Base-by-base conservation (phyloP, 2,329 filamentous ascomycete genomes). In the Aspergillus persii region DNA sequence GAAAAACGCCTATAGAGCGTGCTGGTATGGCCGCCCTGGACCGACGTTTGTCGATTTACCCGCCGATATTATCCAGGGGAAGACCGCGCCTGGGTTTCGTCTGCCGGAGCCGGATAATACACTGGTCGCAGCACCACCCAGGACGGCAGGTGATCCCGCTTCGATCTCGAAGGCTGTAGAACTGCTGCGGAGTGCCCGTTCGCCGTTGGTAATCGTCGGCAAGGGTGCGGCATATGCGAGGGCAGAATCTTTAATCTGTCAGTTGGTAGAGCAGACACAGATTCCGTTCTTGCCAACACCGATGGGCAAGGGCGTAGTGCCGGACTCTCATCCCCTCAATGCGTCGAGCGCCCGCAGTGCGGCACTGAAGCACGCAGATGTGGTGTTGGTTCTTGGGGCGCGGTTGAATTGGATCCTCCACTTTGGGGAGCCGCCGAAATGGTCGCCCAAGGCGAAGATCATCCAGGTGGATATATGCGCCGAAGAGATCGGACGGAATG, bases 341-440 rank as follows among this genome's bases (percentile, higher is more conserved):
- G 76, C 76, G 15, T 82, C 83, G 2, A 80, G 82, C 50, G 82
- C 83, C 3, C 77, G 84, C 56, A 83, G 81, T 48, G 75, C 80
- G 15, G 83, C 83, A 3, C 71, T 86, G 46, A 81, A 80, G 65
- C 70, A 79, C 46, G 81, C 84, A 3, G 83, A 86, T 65, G 79
- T 86, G 1, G 80, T 85, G 15, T 68, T 86, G 3, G 72, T 86
- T 3, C 74, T 85, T 2, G 83, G 83, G 4, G 83, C 82, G 2
- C 77, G 81, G 39, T 69, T 86, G 47, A 86, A 86, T 61, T 86
- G 83, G 83, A 85, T 86, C 53, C 73, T 86, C 3, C 82, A 84
- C 60, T 85, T 81, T 61, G 83, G 83, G 7, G 78, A 82, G 57
- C 63, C 80, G 11, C 82, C 83, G 0, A 84, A 84, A 67, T 86